Evolutionary conservation across 495 filamentous ascomycete genomes (phyloP).

Genomic region (Aspergillus haitiensis): DNA sequence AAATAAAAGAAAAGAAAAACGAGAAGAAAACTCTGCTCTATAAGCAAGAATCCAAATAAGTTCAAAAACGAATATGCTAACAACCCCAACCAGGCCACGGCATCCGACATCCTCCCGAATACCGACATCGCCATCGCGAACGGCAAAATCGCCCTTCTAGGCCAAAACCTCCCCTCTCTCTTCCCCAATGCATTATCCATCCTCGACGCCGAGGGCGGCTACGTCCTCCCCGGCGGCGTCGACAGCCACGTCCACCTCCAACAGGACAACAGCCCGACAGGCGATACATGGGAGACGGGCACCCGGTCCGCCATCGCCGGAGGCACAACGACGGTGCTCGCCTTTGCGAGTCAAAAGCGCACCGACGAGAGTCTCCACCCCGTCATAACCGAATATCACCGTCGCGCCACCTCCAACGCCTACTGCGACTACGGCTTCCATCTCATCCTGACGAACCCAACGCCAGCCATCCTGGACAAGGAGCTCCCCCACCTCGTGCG

Average conservation of each 20-base stretch:
- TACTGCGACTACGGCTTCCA: slow-evolving; percentile 66
- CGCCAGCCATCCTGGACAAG: slow-evolving; percentile 39
- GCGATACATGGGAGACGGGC: slow-evolving; percentile 45
- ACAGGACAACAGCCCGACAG: slow-evolving; percentile 50
- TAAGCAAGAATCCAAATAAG: no score
- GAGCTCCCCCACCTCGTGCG: slow-evolving; percentile 47
- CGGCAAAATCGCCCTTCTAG: slow-evolving; percentile 52
- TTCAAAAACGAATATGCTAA: no score
- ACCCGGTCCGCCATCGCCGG: slow-evolving; percentile 59
- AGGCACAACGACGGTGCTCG: slow-evolving; percentile 60
- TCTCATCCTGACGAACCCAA: slow-evolving; percentile 56
- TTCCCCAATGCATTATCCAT: slow-evolving; percentile 30
- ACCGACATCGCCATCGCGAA: slow-evolving; percentile 54
- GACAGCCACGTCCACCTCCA: slow-evolving; percentile 49
- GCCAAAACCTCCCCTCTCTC: slow-evolving; percentile 31
- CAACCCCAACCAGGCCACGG: slow-evolving; percentile 31
- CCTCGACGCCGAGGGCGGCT: slow-evolving; percentile 33
- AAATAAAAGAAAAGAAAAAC: no score
- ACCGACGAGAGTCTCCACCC: slow-evolving; percentile 48
- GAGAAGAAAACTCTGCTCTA: no score
- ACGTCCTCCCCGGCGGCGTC: slow-evolving; percentile 45
- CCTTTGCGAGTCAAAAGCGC: slow-evolving; percentile 58
- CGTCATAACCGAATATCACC: slow-evolving; percentile 50
- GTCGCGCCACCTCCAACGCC: slow-evolving; percentile 44
- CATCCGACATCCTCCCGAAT: slow-evolving; percentile 40